Evolutionary conservation across 140 eudicot genomes (phyloP).

Genomic region (Senecio squalidus): DNA sequence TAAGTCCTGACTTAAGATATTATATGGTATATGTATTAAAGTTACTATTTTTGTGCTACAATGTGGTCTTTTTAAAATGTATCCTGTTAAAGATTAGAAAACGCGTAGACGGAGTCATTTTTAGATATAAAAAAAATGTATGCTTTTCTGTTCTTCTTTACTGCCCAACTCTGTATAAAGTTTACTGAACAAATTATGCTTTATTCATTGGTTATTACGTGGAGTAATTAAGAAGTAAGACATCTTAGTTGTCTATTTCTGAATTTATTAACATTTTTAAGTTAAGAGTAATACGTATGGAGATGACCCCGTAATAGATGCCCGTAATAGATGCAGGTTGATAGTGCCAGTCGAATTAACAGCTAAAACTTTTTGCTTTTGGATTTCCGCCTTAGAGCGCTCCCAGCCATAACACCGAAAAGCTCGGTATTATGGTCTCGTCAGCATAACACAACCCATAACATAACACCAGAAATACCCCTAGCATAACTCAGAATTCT

Average conservation of each 20-base stretch:
- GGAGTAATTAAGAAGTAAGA: not conserved
- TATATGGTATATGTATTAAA: not conserved
- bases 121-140: not conserved
- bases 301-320: not conserved
- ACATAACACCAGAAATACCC: no score
- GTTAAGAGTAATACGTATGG: not conserved
- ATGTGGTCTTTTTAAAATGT: conserved; percentile 1
- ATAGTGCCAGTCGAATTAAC: not conserved
- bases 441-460: no score
- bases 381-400: not conserved
- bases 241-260: not conserved
- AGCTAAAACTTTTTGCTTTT: not conserved
- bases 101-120: not conserved
- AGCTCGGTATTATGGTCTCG: not conserved
- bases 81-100: not conserved
- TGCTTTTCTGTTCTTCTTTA: not conserved
- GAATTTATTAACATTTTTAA: not conserved
- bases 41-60: not conserved
- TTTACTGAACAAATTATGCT: conserved; percentile 1
- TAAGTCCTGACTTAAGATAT: conserved; percentile 33
- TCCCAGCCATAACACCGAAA: no score
- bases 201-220: conserved; percentile 2
- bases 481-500: no score
- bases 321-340: no score
- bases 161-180: not conserved